These are phyloP conservation scores for Lasiosphaeris hirsuta DNA, from an alignment of 495 filamentous ascomycete species.

Conservation along the genomic window DNA sequence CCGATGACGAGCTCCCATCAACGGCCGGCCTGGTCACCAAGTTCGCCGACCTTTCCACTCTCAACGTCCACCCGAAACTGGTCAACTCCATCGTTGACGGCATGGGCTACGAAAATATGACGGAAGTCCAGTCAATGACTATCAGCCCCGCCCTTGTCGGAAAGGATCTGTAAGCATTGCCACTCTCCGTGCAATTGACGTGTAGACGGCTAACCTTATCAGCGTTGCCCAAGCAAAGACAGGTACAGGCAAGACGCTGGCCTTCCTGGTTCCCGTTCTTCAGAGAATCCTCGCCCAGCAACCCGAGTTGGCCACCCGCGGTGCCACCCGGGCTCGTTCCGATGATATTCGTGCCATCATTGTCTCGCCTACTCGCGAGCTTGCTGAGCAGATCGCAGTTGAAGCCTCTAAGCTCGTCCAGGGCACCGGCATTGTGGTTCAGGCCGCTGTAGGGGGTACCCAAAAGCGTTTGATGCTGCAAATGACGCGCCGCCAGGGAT, in stretches of 20 bases:
- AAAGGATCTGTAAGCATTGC: slow-evolving; percentile 67
- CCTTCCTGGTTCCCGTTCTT: slow-evolving; percentile 73
- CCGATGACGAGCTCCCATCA: slow-evolving; percentile 7
- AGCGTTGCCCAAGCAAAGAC: slow-evolving; percentile 88
- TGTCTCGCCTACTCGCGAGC: slow-evolving; percentile 90
- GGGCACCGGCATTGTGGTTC: slow-evolving; percentile 68
- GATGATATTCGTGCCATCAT: slow-evolving; percentile 83
- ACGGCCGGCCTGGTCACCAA: slow-evolving; percentile 47
- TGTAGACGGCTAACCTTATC: background rate
- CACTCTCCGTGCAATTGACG: slow-evolving; percentile 14
- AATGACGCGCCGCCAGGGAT: slow-evolving; percentile 67
- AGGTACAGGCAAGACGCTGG: slow-evolving; percentile 84
- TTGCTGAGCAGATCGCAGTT: slow-evolving; percentile 88
- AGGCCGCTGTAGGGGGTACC: slow-evolving; percentile 87
- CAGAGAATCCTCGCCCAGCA: slow-evolving; percentile 65
- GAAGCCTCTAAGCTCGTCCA: slow-evolving; percentile 71
- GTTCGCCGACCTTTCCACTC: slow-evolving; percentile 65
- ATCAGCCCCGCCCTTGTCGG: slow-evolving; percentile 76
- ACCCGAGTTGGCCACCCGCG: slow-evolving; percentile 43
- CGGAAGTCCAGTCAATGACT: slow-evolving; percentile 82
- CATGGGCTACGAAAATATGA: slow-evolving; percentile 84
- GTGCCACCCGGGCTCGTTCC: slow-evolving; percentile 33
- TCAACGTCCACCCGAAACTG: slow-evolving; percentile 61
- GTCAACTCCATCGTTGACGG: slow-evolving; percentile 65
- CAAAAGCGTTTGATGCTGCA: slow-evolving; percentile 61